phyloP scores from a whole-genome alignment of 2,329 filamentous ascomycete genomes.

The Penicillium palitans region DNA sequence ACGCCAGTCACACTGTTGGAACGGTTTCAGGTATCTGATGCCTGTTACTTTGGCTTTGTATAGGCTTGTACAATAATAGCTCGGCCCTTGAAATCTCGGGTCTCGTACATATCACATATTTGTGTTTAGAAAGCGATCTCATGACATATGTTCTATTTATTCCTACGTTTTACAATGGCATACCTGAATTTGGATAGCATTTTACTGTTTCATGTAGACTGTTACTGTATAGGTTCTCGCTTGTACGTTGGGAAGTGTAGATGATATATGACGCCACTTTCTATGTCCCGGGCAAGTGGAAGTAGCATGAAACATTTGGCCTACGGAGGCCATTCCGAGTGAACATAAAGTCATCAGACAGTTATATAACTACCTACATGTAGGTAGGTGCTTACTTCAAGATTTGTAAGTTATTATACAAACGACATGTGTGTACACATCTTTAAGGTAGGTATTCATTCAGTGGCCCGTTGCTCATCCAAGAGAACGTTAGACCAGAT shows the following conservation, averaged over 20 bases:
- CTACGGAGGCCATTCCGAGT: background rate
- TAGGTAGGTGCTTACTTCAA: background rate
- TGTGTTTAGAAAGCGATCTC: background rate
- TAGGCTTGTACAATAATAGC: background rate
- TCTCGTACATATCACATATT: background rate
- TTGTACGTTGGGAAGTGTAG: background rate
- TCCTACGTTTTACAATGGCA: background rate
- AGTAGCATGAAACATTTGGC: background rate
- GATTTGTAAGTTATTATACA: background rate
- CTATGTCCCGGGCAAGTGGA: background rate
- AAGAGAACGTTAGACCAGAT: slow-evolving; percentile 14
- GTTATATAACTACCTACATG: background rate
- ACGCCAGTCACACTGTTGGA: background rate
- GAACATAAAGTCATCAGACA: background rate
- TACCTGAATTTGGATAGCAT: background rate
- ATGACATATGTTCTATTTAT: background rate
- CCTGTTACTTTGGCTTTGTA: background rate
- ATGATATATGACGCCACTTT: background rate
- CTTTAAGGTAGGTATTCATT: slow-evolving; percentile 5
- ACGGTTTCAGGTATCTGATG: background rate
- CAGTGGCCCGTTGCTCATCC: slow-evolving; percentile 7
- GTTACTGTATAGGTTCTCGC: background rate
- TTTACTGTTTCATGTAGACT: background rate
- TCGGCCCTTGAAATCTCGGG: background rate
- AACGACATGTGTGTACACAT: background rate